Conservation (phyloP, 2,329 filamentous ascomycete genomes). For the Myriosclerotinia scirpicola region DNA sequence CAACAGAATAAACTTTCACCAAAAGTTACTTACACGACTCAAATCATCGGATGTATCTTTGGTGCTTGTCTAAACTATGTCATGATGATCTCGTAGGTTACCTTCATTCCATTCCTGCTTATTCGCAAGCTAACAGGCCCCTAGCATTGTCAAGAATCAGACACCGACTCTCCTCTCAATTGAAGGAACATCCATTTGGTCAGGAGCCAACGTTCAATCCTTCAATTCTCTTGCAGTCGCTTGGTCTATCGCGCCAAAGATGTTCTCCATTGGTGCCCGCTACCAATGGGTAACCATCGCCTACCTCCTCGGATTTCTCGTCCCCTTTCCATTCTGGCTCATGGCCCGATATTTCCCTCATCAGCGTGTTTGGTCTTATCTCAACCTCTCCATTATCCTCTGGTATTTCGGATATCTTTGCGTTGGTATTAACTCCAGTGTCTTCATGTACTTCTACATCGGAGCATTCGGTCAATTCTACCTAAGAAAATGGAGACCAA, state of each 20-base stretch:
- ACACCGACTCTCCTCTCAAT: constrained; percentile 62
- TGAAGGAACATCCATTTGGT: constrained; percentile 58
- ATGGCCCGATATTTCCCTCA: constrained; percentile 55
- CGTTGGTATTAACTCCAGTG: constrained; percentile 68
- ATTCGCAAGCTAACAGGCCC: constrained; percentile 52
- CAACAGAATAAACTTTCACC: constrained; percentile 50
- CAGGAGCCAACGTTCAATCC: constrained; percentile 57
- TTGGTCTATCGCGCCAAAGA: constrained; percentile 70
- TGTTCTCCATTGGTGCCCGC: constrained; percentile 63
- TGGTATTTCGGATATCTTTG: constrained; percentile 63
- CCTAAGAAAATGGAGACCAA: constrained; percentile 52
- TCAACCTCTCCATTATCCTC: constrained; percentile 68
- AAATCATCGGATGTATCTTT: constrained; percentile 45
- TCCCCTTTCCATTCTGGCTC: constrained; percentile 60
- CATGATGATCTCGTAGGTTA: constrained; percentile 54
- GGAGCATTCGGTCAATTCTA: constrained; percentile 68
- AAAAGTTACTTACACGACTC: constrained; percentile 43
- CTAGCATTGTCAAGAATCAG: constrained; percentile 64
- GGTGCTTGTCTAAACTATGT: constrained; percentile 54
- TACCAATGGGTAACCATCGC: constrained; percentile 69
- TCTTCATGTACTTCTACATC: constrained; percentile 66
- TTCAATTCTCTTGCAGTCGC: constrained; percentile 69
- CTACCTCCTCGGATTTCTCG: constrained; percentile 66
- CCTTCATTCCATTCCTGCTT: constrained; percentile 36
- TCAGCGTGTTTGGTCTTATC: constrained; percentile 60